phyloP scores from a whole-genome alignment of 2,329 filamentous ascomycete genomes.

The Dothistroma septosporum region DNA sequence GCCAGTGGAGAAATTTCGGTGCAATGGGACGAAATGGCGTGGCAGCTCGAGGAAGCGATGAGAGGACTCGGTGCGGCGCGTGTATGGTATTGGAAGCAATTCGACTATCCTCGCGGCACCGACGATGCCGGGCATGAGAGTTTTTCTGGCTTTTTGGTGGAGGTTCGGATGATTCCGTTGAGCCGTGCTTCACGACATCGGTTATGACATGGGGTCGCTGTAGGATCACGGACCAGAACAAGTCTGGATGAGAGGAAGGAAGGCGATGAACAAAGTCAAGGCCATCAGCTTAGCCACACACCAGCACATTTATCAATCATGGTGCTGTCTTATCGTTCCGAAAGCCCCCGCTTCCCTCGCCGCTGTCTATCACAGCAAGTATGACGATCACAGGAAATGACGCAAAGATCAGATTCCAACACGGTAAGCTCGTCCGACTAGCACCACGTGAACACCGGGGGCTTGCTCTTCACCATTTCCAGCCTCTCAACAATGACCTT shows the following conservation, averaged over 20 bases:
- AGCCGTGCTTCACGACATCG: too few relatives aligned
- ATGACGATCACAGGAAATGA: background rate
- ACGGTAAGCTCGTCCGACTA: slow-evolving; percentile 40
- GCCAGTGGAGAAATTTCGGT: background rate
- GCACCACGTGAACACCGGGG: slow-evolving; percentile 97
- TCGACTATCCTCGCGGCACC: background rate
- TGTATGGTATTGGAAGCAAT: background rate
- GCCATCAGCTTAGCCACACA: background rate
- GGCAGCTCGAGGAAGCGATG: background rate
- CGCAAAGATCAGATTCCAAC: background rate
- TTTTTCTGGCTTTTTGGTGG: background rate
- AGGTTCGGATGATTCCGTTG: background rate
- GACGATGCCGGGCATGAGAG: background rate
- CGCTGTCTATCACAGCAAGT: background rate
- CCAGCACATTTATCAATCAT: background rate
- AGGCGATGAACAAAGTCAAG: too few relatives aligned
- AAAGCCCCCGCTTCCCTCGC: background rate
- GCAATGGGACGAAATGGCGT: background rate
- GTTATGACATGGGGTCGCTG: too few relatives aligned
- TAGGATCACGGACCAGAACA: too few relatives aligned
- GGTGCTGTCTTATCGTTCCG: background rate
- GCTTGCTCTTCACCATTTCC: slow-evolving; percentile 91
- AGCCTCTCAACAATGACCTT: slow-evolving; percentile 96
- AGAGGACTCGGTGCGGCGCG: too few relatives aligned
- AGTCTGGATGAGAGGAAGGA: too few relatives aligned